Evolutionary conservation across 2,329 filamentous ascomycete genomes (phyloP), one percentile per base, ranked within the genome.

Genomic region (Pseudogymnoascus sp.): DNA sequence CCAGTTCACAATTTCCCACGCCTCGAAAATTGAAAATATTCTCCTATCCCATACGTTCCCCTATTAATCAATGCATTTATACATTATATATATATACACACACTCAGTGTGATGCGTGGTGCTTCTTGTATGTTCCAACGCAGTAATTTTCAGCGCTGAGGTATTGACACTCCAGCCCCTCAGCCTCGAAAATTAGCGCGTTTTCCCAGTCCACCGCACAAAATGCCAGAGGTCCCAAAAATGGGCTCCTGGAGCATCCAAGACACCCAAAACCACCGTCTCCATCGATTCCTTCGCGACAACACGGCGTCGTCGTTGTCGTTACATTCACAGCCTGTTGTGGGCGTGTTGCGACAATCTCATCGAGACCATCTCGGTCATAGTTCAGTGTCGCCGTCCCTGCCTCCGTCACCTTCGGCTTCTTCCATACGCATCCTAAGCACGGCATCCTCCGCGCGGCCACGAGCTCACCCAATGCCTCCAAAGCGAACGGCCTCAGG

Each of bases 401-500:
- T 35, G 13, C 31, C 60, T 60, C 18, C 27, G 60, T 36, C 35
- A 29, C 58, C 62, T 60, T 60, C 69, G 65, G 67, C 67, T 64
- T 65, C 63, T 67, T 68, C 68, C 67, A 67, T 39, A 27, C 31
- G 59, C 64, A 63, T 25, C 52, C 61, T 63, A 60, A 29, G 42
- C 62, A 64, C 65, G 65, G 66, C 64, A 64, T 64, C 52, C 61
- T 62, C 67, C 66, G 64, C 29, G 10, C 13, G 15, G 40, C 48
- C 48, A 48, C 27, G 48, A 55, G 48, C 48, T 33, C 39, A 37
- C 33, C 65, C 36, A 21, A 72, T 72, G 70, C 64, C 69, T 60
- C 61, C 62, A 37, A 71, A 71, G 62, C 66, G 68, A 42, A 64
- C 62, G 37, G 60, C 64, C 40, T 61, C 64, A 35, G 66, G 61